Evolutionary conservation across 495 filamentous ascomycete genomes (phyloP).

Genomic region (Talaromyces borbonicus): DNA sequence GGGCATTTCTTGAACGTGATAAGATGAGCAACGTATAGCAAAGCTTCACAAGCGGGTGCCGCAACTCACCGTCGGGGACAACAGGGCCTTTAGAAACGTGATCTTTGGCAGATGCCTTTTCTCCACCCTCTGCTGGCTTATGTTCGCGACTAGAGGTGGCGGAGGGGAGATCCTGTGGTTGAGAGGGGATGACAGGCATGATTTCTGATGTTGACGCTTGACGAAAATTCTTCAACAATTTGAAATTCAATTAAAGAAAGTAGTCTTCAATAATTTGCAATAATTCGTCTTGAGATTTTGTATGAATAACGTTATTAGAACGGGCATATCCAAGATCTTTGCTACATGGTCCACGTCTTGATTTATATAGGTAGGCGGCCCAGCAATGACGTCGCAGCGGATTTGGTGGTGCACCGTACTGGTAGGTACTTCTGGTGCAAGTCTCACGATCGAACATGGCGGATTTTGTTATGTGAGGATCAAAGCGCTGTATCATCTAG

Average conservation of each 20-base stretch:
- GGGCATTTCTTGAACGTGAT: slow-evolving; percentile 33
- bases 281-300: too few species aligned
- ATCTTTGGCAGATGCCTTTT: slow-evolving; percentile 28
- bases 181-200: slow-evolving; percentile 29
- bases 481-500: too few species aligned
- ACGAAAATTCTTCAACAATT: too few species aligned
- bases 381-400: neutral
- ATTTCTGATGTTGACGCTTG: neutral
- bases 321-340: too few species aligned
- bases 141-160: neutral
- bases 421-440: too few species aligned
- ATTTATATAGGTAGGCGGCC: neutral
- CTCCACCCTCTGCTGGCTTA: slow-evolving; percentile 12
- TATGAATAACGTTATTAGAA: too few species aligned
- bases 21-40: neutral
- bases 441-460: too few species aligned
- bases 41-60: neutral
- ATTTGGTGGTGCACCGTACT: too few species aligned
- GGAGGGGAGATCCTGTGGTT: slow-evolving; percentile 6
- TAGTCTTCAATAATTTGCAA: too few species aligned
- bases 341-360: neutral
- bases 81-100: slow-evolving; percentile 35
- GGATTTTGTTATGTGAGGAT: too few species aligned
- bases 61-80: slow-evolving; percentile 31
- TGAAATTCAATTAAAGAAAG: too few species aligned